Evolutionary conservation across 2,329 filamentous ascomycete species (phyloP).

Genomic region (Calonectria multiphialidica): DNA sequence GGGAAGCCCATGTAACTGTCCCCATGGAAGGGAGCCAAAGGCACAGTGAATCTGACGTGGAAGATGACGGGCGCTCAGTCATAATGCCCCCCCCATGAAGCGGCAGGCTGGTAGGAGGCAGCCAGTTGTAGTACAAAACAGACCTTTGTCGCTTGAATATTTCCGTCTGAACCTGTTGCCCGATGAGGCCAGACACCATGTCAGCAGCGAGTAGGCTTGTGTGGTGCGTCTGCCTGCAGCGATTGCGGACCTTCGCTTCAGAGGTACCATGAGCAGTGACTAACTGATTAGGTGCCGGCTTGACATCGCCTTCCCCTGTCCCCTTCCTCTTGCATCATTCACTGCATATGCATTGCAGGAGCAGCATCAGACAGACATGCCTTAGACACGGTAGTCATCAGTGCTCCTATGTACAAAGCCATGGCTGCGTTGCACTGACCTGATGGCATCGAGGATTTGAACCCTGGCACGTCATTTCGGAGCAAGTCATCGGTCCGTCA

Average conservation of each 20-base stretch:
- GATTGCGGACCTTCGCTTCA: constrained; percentile 1
- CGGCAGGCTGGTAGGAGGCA: constrained; percentile 16
- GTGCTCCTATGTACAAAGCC: neutral
- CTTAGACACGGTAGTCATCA: neutral
- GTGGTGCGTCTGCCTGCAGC: constrained; percentile 5
- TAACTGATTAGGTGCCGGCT: neutral
- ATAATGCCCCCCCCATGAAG: constrained; percentile 4
- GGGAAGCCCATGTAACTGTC: neutral
- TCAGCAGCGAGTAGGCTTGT: constrained; percentile 9
- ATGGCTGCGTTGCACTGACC: neutral
- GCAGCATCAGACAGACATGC: constrained; percentile 16
- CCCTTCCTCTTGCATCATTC: constrained; percentile 36
- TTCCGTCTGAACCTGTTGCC: constrained; percentile 4
- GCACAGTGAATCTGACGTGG: constrained; percentile 14
- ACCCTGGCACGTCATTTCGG: constrained; percentile 8
- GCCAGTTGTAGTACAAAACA: constrained; percentile 6
- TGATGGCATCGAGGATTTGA: neutral
- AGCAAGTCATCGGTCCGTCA: neutral
- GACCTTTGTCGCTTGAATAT: neutral
- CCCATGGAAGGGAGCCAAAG: neutral
- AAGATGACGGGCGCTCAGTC: neutral
- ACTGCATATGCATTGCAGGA: constrained; percentile 36
- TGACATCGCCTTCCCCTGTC: constrained; percentile 28
- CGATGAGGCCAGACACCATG: constrained; percentile 14
- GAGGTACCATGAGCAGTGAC: neutral